Evolutionary conservation across 257 asterid species (phyloP).

Genomic region (Ehretia macrophylla): DNA sequence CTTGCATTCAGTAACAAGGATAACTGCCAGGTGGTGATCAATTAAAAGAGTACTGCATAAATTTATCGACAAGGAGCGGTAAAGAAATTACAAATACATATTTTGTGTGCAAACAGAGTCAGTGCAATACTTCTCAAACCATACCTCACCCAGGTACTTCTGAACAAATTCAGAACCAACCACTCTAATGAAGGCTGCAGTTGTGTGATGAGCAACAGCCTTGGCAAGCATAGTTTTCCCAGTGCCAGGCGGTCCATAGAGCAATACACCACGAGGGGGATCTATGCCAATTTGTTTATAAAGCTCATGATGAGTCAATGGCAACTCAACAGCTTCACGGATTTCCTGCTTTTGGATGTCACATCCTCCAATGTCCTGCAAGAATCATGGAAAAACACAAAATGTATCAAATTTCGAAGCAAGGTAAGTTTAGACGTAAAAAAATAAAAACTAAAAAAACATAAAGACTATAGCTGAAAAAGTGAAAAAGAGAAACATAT

Average conservation of each 20-base stretch:
- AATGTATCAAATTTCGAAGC: neutral
- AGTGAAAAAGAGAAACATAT: no score
- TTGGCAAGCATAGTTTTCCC: slow-evolving; percentile 92
- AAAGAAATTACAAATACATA: no score
- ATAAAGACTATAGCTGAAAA: no score
- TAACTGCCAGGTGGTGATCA: no score
- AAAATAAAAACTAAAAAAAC: no score
- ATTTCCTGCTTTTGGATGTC: slow-evolving; percentile 91
- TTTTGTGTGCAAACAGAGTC: no score
- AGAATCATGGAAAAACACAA: neutral
- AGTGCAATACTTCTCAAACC: no score
- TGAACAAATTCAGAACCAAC: slow-evolving; percentile 90
- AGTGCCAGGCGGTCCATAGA: slow-evolving; percentile 89
- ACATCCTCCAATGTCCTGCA: slow-evolving; percentile 82
- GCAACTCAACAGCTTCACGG: slow-evolving; percentile 85
- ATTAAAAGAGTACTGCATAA: no score
- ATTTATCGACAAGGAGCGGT: no score
- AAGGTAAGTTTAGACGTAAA: neutral
- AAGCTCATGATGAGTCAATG: slow-evolving; percentile 76
- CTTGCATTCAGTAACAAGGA: no score
- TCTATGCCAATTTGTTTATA: slow-evolving; percentile 85
- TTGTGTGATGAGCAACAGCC: slow-evolving; percentile 83
- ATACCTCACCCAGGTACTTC: slow-evolving; percentile 86
- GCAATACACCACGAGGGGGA: slow-evolving; percentile 90
- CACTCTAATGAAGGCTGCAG: slow-evolving; percentile 83